phyloP scores from a whole-genome alignment of 768 basidiomycete genomes.

The Agaricus subrufescens region DNA sequence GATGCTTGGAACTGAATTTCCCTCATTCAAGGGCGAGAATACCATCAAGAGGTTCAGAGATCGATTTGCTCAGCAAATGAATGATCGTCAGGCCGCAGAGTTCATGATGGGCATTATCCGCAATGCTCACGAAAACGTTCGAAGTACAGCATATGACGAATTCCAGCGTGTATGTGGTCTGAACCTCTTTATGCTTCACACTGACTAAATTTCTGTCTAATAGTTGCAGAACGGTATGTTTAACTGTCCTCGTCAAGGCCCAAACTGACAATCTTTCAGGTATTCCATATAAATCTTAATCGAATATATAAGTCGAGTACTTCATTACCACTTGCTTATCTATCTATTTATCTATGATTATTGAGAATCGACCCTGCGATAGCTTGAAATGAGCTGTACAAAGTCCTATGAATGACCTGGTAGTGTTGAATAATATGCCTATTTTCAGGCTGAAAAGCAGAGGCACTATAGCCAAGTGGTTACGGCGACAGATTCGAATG shows the following conservation, averaged over 20 bases:
- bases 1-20: constrained; percentile 93
- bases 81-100: constrained; percentile 89
- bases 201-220: constrained; percentile 33
- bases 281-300: constrained; percentile 38
- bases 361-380: too few species aligned
- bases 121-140: constrained; percentile 93
- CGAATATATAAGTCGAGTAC: background rate
- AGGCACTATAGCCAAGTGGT: constrained; percentile 69
- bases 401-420: too few species aligned
- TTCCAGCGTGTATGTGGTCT: constrained; percentile 68
- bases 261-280: constrained; percentile 20
- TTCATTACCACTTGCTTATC: background rate
- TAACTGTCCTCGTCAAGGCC: background rate
- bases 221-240: constrained; percentile 16
- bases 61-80: constrained; percentile 77
- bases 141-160: constrained; percentile 93
- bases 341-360: background rate
- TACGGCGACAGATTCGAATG: constrained; percentile 71
- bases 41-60: constrained; percentile 87
- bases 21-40: constrained; percentile 93
- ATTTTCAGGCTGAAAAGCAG: too few species aligned
- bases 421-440: too few species aligned
- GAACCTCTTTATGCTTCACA: constrained; percentile 15
- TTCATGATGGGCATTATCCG: constrained; percentile 86
- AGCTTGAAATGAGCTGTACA: too few species aligned